Percentiles rank a stretch among this genome's conserved stretches.
phyloP scores from a whole-genome alignment of 441 rosid species.

The Manihot esculenta region DNA sequence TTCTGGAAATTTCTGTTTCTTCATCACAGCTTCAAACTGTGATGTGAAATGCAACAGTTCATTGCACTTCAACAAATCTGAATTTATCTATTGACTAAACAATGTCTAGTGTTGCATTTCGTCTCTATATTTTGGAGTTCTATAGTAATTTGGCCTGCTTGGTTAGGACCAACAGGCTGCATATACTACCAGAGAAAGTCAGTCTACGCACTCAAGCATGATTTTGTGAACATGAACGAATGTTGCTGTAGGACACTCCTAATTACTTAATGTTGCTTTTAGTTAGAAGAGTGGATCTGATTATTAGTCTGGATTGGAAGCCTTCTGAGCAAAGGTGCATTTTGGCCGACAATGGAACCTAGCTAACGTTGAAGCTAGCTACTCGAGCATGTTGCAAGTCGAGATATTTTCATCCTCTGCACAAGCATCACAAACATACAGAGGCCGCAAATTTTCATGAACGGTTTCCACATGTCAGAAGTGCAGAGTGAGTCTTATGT shows the following conservation, averaged over 20 bases:
- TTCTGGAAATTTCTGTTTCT: not conserved
- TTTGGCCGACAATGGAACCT: not conserved
- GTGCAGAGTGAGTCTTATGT: too few species aligned
- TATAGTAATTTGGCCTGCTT: too few species aligned
- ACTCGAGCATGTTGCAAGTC: not conserved
- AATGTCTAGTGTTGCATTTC: too few species aligned
- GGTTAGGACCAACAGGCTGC: too few species aligned
- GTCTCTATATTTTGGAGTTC: too few species aligned
- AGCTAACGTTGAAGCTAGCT: not conserved
- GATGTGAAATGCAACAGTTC: not conserved
- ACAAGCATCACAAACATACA: too few species aligned
- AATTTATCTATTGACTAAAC: too few species aligned
- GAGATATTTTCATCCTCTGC: too few species aligned
- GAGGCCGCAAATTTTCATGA: too few species aligned
- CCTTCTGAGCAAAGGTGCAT: not conserved
- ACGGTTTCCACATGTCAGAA: too few species aligned
- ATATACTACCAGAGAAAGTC: not conserved
- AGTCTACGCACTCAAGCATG: not conserved
- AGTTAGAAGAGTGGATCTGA: not conserved
- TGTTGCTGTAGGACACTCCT: not conserved
- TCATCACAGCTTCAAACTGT: conserved; percentile 1
- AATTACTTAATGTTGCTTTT: not conserved
- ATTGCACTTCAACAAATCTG: too few species aligned
- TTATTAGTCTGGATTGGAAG: not conserved
- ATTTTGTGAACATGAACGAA: too few species aligned